A percentile compares a stretch with the other conserved stretches of the same genome.
phyloP scores from a whole-genome alignment of 768 basidiomycete genomes.

The Tulasnella sp. region DNA sequence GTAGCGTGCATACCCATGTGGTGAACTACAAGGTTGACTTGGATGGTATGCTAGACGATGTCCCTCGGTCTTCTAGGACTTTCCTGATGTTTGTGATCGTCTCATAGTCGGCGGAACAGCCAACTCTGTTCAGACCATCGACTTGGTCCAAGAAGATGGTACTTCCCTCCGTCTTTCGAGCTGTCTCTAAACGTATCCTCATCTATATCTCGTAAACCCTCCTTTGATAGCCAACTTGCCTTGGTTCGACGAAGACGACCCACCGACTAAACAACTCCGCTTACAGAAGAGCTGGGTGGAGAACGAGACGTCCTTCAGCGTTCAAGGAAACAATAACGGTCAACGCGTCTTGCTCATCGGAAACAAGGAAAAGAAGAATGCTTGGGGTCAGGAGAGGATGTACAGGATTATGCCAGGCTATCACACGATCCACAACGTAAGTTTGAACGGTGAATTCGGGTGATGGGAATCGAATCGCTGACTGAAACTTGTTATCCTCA shows the following conservation, averaged over 20 bases:
- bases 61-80: no score
- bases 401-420: constrained; percentile 9
- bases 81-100: no score
- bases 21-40: constrained; percentile 10
- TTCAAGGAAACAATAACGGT: background rate
- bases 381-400: constrained; percentile 1
- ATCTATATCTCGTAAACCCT: no score
- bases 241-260: constrained; percentile 10
- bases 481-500: background rate
- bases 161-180: no score
- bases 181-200: no score
- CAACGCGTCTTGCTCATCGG: background rate
- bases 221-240: background rate
- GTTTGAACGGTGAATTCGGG: background rate
- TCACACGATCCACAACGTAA: background rate
- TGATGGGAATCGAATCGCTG: no score
- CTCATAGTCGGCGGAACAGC: background rate
- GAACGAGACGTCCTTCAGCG: background rate
- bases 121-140: background rate
- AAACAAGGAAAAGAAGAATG: background rate
- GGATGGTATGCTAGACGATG: background rate
- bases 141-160: constrained; percentile 14
- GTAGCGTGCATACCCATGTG: constrained; percentile 1
- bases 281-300: background rate
- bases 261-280: background rate